phyloP scores from a whole-genome alignment of 1,139 yeast species.

The Geotrichum klebahnii region DNA sequence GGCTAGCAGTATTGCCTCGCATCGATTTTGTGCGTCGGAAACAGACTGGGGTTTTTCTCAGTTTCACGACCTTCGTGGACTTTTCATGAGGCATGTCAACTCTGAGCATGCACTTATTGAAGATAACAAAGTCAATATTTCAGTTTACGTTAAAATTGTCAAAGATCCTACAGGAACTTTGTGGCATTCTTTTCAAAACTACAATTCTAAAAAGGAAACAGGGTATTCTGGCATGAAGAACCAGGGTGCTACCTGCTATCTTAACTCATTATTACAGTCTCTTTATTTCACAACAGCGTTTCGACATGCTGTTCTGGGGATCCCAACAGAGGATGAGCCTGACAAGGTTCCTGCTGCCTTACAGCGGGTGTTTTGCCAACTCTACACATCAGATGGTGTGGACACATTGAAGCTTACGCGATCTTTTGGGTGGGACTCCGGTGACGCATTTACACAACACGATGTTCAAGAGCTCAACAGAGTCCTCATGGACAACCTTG shows the following conservation, averaged over 20 bases:
- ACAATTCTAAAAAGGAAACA: slow-evolving; percentile 81
- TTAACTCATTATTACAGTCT: slow-evolving; percentile 86
- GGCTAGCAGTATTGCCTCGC: slow-evolving; percentile 64
- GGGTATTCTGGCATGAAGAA: slow-evolving; percentile 91
- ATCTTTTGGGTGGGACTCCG: slow-evolving; percentile 96
- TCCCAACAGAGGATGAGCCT: slow-evolving; percentile 65
- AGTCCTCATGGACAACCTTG: slow-evolving; percentile 90
- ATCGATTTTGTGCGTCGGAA: slow-evolving; percentile 67
- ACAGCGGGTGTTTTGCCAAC: slow-evolving; percentile 78
- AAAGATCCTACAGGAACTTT: slow-evolving; percentile 90
- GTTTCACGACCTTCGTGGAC: slow-evolving; percentile 57
- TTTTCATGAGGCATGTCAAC: slow-evolving; percentile 36
- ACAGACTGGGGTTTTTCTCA: slow-evolving; percentile 96
- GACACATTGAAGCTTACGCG: slow-evolving; percentile 83
- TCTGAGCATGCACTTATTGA: slow-evolving; percentile 47
- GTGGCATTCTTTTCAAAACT: slow-evolving; percentile 83
- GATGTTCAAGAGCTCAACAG: slow-evolving; percentile 96
- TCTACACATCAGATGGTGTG: slow-evolving; percentile 73
- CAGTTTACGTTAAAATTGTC: slow-evolving; percentile 71
- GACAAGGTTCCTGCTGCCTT: slow-evolving; percentile 73
- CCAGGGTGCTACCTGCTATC: slow-evolving; percentile 97
- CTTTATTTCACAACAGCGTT: slow-evolving; percentile 80
- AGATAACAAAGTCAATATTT: slow-evolving; percentile 59
- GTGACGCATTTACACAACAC: slow-evolving; percentile 95
- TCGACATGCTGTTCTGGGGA: slow-evolving; percentile 79